Base-by-base conservation (phyloP, 2,329 filamentous ascomycete genomes). In the Sporothrix brasiliensis region DNA sequence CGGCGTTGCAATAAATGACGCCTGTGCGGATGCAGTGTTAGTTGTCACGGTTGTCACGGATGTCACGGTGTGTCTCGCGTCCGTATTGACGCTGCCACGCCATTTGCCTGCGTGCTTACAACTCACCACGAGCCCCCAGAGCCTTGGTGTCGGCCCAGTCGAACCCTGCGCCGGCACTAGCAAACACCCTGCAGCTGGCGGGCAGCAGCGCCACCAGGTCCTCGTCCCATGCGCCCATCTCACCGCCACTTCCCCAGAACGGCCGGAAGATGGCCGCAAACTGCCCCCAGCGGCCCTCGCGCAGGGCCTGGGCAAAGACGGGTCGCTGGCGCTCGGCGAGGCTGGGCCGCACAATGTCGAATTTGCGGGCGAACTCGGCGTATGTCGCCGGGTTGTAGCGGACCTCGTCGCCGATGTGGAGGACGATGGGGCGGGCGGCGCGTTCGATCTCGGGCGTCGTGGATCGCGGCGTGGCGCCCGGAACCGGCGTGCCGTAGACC, bases 1-100 rank as follows among this genome's bases (percentile, higher is more conserved):
- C 90, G 2, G 88, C 86, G 79, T 93, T 92, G 82, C 90, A 92
- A 80, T 92, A 93, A 67, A 90, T 79, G 73, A 91, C 86, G 50
- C 88, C 86, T 86, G 69, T 56, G 3, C 5, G 30, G 6, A 30
- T 3, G 14, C 4, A 5, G 21, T 14, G n/a, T 65, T 34, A 34
- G 34, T 9, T 30, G 27, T 30, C 24, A 24, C 24, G 24, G 30
- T 34, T n/a, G n/a, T n/a, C n/a, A n/a, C n/a, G n/a, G n/a, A n/a
- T 30, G 27, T 30, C 24, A 24, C 24, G 24, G 30, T 34, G 30
- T 34, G 30, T 4, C 30, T 34, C 6, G 3, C 4, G 30, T 34
- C 30, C 30, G 19, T 52, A 21, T 3, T 52, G 50, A 24, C 9
- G 7, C 11, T 4, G n/a, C 14, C 14, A 7, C n/a, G 47, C 47